These are phyloP conservation scores for Pelargonium australe DNA, from an alignment of 441 rosid species.

Conservation along the genomic window DNA sequence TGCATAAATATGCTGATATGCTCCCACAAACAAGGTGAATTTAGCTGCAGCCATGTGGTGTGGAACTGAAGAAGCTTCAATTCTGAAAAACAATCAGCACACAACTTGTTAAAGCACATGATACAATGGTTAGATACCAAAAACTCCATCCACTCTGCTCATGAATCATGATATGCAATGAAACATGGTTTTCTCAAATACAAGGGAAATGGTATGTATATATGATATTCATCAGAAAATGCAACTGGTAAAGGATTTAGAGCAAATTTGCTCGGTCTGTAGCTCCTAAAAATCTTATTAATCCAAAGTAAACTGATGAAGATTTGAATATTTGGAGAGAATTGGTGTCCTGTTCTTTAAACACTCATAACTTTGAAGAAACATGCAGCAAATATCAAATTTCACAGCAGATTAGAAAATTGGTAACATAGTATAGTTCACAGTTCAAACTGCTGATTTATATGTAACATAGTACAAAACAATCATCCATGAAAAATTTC, in stretches of 20 bases:
- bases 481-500: too few relatives aligned
- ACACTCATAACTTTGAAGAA: too few relatives aligned
- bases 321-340: background rate
- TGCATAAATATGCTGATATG: constrained; percentile 40
- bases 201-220: too few relatives aligned
- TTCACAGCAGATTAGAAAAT: too few relatives aligned
- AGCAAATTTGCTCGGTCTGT: background rate
- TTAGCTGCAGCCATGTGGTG: constrained; percentile 34
- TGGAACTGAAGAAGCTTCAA: constrained; percentile 25
- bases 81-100: constrained; percentile 27
- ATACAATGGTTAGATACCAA: background rate
- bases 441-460: too few relatives aligned
- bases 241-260: background rate
- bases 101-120: constrained; percentile 5
- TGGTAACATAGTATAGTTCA: background rate
- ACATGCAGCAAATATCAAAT: too few relatives aligned
- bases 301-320: too few relatives aligned
- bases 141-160: background rate
- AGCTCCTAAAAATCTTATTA: too few relatives aligned
- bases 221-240: background rate
- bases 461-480: too few relatives aligned
- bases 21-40: constrained; percentile 57
- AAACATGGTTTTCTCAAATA: background rate
- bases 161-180: background rate
- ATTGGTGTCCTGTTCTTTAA: background rate